phyloP scores from a whole-genome alignment of 2,329 filamentous ascomycete species.

The Fusarium sp. region DNA sequence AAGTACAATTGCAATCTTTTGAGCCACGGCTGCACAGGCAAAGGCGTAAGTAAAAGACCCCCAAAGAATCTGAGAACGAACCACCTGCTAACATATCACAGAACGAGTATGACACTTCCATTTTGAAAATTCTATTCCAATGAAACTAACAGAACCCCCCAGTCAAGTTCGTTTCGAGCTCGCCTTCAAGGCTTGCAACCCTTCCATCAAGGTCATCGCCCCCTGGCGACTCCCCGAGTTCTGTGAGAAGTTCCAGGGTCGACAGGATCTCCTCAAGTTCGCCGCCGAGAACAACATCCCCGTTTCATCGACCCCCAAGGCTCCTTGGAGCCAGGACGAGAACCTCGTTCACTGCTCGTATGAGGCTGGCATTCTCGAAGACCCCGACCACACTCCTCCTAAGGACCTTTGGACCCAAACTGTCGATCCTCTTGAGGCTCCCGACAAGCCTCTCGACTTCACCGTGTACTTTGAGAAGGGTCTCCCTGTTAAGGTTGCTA shows the following conservation, averaged over 20 bases:
- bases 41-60: slow-evolving; percentile 60
- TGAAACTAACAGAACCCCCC: slow-evolving; percentile 14
- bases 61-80: not conserved
- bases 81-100: slow-evolving; percentile 7
- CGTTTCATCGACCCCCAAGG: slow-evolving; percentile 78
- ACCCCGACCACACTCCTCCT: slow-evolving; percentile 68
- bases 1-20: slow-evolving; percentile 54
- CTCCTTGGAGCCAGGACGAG: slow-evolving; percentile 71
- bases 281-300: slow-evolving; percentile 75
- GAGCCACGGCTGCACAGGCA: slow-evolving; percentile 70
- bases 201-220: slow-evolving; percentile 76
- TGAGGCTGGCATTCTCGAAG: slow-evolving; percentile 55
- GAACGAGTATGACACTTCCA: slow-evolving; percentile 47
- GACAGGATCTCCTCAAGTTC: slow-evolving; percentile 60
- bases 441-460: slow-evolving; percentile 73
- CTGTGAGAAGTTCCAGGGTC: slow-evolving; percentile 71
- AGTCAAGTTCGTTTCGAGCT: slow-evolving; percentile 56
- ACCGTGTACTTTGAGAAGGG: slow-evolving; percentile 75
- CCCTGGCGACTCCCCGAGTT: slow-evolving; percentile 79
- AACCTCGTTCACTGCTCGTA: slow-evolving; percentile 40
- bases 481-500: slow-evolving; percentile 72
- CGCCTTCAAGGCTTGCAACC: slow-evolving; percentile 63
- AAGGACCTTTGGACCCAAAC: slow-evolving; percentile 78
- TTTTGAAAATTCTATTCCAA: not conserved
- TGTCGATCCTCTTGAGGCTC: slow-evolving; percentile 71